phyloP scores from a whole-genome alignment of 768 basidiomycete genomes.

The Dioszegia hungarica region DNA sequence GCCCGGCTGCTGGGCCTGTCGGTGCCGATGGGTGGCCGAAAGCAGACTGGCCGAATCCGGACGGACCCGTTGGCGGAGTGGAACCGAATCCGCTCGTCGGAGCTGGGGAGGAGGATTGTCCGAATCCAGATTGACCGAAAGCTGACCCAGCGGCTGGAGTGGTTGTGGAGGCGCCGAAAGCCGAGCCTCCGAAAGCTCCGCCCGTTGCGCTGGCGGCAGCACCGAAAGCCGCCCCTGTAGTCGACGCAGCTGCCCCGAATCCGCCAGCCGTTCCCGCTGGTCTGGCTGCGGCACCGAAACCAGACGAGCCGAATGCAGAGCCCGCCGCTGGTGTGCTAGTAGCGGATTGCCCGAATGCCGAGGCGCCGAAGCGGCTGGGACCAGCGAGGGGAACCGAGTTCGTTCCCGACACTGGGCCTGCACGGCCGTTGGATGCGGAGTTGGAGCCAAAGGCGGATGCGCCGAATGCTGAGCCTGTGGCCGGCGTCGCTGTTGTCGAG shows the following conservation, averaged over 20 bases:
- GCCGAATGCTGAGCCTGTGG: slow-evolving; percentile 3
- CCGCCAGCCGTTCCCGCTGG: too few species aligned
- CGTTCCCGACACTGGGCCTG: not conserved
- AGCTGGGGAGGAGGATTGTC: slow-evolving; percentile 2
- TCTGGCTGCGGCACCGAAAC: slow-evolving; percentile 4
- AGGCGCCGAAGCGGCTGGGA: slow-evolving; percentile 2
- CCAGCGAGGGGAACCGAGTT: not conserved
- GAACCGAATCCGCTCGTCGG: not conserved
- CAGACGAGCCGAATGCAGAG: slow-evolving; percentile 18
- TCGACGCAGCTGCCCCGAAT: too few species aligned
- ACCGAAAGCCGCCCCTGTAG: too few species aligned
- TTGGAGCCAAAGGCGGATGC: slow-evolving; percentile 15
- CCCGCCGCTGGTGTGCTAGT: slow-evolving; percentile 1
- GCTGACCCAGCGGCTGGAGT: slow-evolving; percentile 5
- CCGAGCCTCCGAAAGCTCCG: not conserved
- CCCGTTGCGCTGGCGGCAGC: not conserved
- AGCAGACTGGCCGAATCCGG: slow-evolving; percentile 7
- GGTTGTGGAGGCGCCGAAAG: slow-evolving; percentile 6
- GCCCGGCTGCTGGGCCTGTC: too few species aligned
- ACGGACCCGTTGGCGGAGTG: too few species aligned
- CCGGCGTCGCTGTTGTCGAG: not conserved
- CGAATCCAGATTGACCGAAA: slow-evolving; percentile 15
- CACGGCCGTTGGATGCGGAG: not conserved
- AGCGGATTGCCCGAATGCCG: slow-evolving; percentile 16
- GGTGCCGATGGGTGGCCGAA: slow-evolving; percentile 9